A percentile compares a stretch with the other conserved stretches of the same genome.
Evolutionary conservation across 176 grass and related monocot species (phyloP).

Genomic region (Alloteropsis semialata): DNA sequence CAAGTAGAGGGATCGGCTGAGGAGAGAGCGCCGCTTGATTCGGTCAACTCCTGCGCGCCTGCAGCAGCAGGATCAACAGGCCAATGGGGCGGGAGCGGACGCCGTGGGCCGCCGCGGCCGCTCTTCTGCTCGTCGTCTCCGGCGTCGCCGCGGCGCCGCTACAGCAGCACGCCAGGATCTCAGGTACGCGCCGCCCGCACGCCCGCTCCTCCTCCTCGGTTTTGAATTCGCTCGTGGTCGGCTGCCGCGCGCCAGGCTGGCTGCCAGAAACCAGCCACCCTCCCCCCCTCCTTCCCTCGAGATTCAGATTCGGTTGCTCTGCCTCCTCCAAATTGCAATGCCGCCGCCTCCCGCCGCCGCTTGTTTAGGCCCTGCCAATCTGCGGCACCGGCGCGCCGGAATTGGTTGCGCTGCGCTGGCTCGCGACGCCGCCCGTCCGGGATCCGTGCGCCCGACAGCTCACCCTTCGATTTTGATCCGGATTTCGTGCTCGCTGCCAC

Average conservation of each 20-base stretch:
- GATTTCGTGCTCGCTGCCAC: neutral
- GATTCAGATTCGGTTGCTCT: slow-evolving; percentile 32
- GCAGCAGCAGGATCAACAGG: neutral
- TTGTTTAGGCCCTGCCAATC: neutral
- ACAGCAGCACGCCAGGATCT: slow-evolving; percentile 22
- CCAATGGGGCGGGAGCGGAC: slow-evolving; percentile 32
- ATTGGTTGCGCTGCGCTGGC: neutral
- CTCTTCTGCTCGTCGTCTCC: slow-evolving; percentile 22
- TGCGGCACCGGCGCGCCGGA: no score
- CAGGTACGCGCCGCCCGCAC: slow-evolving; percentile 21
- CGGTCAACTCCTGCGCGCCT: neutral
- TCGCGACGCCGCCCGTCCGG: neutral
- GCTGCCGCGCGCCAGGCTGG: neutral
- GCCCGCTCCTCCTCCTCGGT: neutral
- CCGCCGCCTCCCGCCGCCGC: neutral
- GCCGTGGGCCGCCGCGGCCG: neutral
- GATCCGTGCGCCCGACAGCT: neutral
- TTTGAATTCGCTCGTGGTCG: neutral
- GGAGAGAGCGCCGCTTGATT: neutral
- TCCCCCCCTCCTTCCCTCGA: neutral
- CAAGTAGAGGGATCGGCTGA: no score
- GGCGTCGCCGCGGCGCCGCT: slow-evolving; percentile 15
- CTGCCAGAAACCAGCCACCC: neutral
- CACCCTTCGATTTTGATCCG: neutral
- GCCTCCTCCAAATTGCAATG: neutral